Evolutionary conservation across 345 rosid genomes (phyloP), one percentile per base, ranked within the genome.

Genomic region (Eutrema heterophyllum): DNA sequence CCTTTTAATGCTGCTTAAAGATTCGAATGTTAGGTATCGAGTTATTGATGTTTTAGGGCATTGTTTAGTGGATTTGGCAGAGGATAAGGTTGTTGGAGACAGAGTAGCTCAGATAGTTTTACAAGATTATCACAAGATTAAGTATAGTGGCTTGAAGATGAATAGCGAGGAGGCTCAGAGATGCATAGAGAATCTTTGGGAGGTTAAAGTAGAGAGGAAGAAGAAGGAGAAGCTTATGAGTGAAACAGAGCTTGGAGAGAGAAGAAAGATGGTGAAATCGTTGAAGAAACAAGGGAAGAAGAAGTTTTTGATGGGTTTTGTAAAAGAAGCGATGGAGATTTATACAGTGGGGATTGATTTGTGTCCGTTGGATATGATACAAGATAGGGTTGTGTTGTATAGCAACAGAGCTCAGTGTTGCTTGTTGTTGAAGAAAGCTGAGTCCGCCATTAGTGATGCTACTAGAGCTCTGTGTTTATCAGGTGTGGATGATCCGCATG

Each of bases 331-430:
- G 5, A 62, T 75, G 18, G 53, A 26, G 48, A 78, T 77, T 45
- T 93, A 90, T 48, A 69, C 87, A 1, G 67, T 80, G 43, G 96
- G 90, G 38, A 66, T 90, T 54, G 84, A 80, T 38, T 74, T 84
- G 65, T 93, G 92, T 70, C 80, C 88, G 67, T 41, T 89, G 50
- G 79, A 75, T 65, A 73, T 77, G 86, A 60, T 81, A 57, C 68
- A 75, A 62, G 93, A 93, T 74, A 90, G 90, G 8, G 75, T 88
- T 40, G 96, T 90, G 70, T 78, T 90, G 73, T 62, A 83, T 63
- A 90, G 97, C 67, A 90, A 90, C 57, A 82, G 97, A 69, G 90
- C 96, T 11, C 98, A 93, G 79, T 82, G 97, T 80, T 76, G 59
- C 79, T 76, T 93, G 84, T 46, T 86, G 79, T 70, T 84, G 63